Percentiles rank a stretch among this genome's conserved stretches.
Evolutionary conservation across 139 green algal genomes (phyloP).

Genomic region (Volvox africanus): DNA sequence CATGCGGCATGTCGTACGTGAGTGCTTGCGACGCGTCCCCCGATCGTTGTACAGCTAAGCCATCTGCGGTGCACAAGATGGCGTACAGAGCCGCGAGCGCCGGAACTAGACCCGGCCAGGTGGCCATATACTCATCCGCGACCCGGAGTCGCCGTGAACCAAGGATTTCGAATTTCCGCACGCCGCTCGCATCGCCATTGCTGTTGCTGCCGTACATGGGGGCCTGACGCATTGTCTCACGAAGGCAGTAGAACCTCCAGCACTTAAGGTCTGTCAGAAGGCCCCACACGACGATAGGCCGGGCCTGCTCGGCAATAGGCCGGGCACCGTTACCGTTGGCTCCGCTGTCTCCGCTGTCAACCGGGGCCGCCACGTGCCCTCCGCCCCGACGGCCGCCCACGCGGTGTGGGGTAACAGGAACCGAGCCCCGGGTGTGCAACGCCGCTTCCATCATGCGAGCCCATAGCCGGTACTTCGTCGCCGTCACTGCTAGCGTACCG

Average conservation of each 20-base stretch:
- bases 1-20: conserved; percentile 12
- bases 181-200: background rate
- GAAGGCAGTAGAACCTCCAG: conserved; percentile 29
- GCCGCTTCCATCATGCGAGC: conserved; percentile 15
- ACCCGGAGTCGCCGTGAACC: background rate
- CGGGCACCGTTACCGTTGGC: too few relatives aligned
- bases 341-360: background rate
- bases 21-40: background rate
- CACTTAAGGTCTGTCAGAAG: background rate
- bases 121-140: background rate
- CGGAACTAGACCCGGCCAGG: conserved; percentile 8
- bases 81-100: conserved; percentile 7
- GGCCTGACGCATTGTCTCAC: background rate
- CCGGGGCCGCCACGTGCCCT: background rate
- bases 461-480: conserved; percentile 17
- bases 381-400: background rate
- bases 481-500: background rate
- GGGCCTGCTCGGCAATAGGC: too few relatives aligned
- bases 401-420: background rate
- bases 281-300: too few relatives aligned
- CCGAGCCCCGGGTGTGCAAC: background rate
- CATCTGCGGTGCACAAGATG: background rate
- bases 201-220: background rate
- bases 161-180: background rate
- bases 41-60: background rate